Conservation (phyloP, 2,329 filamentous ascomycete species). For the Sporothrix curviconia region DNA sequence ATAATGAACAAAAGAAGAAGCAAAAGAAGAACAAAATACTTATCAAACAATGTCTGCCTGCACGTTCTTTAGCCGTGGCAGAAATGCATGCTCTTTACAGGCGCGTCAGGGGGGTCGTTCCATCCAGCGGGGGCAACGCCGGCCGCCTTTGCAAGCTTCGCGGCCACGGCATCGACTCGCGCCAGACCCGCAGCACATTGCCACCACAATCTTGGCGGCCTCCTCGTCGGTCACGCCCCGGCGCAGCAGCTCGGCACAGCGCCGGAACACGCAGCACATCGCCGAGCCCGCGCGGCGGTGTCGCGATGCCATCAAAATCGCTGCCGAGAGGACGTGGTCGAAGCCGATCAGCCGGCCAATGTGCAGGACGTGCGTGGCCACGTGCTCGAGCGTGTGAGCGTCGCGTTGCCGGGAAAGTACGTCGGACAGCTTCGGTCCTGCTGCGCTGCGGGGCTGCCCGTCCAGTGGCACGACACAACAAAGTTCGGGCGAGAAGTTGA, state of each 20-base stretch:
- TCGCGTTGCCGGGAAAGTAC: slow-evolving; percentile 61
- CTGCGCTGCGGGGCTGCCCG: slow-evolving; percentile 41
- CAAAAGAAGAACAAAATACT: background rate
- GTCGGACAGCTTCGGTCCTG: slow-evolving; percentile 66
- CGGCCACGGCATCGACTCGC: slow-evolving; percentile 67
- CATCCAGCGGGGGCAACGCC: slow-evolving; percentile 48
- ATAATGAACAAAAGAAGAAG: no score
- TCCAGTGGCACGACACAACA: slow-evolving; percentile 67
- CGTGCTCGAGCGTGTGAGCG: slow-evolving; percentile 68
- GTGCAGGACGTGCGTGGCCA: slow-evolving; percentile 73
- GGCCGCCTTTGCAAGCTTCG: slow-evolving; percentile 53
- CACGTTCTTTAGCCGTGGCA: background rate
- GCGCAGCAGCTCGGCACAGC: slow-evolving; percentile 62
- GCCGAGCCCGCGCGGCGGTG: slow-evolving; percentile 66
- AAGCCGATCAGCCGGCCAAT: slow-evolving; percentile 80
- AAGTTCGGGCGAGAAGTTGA: slow-evolving; percentile 81
- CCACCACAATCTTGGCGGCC: slow-evolving; percentile 69
- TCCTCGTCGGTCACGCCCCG: slow-evolving; percentile 69
- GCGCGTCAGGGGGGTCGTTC: slow-evolving; percentile 42
- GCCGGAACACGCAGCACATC: slow-evolving; percentile 81
- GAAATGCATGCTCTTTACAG: background rate
- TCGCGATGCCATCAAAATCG: slow-evolving; percentile 75
- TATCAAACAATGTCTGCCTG: background rate
- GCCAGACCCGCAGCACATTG: slow-evolving; percentile 81
- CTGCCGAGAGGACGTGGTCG: slow-evolving; percentile 82